Conservation (phyloP, 352 stramenopile species). For the Phytophthora cactorum region DNA sequence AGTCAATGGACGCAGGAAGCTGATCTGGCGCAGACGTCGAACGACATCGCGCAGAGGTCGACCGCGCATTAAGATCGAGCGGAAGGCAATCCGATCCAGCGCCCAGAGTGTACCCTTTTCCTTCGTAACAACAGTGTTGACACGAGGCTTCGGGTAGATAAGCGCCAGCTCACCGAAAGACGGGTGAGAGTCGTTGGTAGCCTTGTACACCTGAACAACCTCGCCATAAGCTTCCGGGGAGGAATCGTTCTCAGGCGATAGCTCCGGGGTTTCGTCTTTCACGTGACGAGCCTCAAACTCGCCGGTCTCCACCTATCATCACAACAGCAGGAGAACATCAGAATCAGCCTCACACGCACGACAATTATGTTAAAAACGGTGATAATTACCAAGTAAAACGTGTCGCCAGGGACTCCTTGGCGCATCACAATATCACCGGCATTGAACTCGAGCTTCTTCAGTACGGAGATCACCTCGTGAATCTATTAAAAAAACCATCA, state of each 20-base stretch:
- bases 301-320: constrained; percentile 65
- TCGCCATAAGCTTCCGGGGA: constrained; percentile 59
- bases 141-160: constrained; percentile 87
- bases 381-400: constrained; percentile 91
- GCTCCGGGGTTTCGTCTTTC: constrained; percentile 34
- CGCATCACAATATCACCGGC: constrained; percentile 91
- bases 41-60: constrained; percentile 83
- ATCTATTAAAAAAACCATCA: constrained; percentile 60
- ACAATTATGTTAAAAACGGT: background rate
- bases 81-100: constrained; percentile 94
- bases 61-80: constrained; percentile 91
- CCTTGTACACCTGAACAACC: constrained; percentile 80
- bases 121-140: constrained; percentile 74
- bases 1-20: constrained; percentile 81
- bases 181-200: constrained; percentile 59
- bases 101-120: constrained; percentile 83
- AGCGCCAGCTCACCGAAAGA: constrained; percentile 90
- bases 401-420: constrained; percentile 92
- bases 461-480: constrained; percentile 87
- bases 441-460: constrained; percentile 85
- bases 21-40: constrained; percentile 82
- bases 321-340: background rate
- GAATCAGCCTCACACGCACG: background rate
- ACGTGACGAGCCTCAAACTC: constrained; percentile 82
- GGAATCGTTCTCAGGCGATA: constrained; percentile 20